Percentiles rank a stretch among this genome's conserved stretches.
phyloP scores from a whole-genome alignment of 306 rosid genomes.

The barrel medic (Medicago truncatula) region MtrunA17r5.0-ANR NC_053049.1:40605501-40606000 shows the following conservation, averaged over 20 bases:
- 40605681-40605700: constrained; percentile 48
- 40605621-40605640: constrained; percentile 48
- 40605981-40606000: constrained; percentile 54
- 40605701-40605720: constrained; percentile 70
- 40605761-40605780: constrained; percentile 49
- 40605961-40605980: constrained; percentile 66
- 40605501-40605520: constrained; percentile 61
- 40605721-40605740: constrained; percentile 53
- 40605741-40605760: constrained; percentile 64
- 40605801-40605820: constrained; percentile 54
- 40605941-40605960: constrained; percentile 54
- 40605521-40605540: constrained; percentile 58
- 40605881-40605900: constrained; percentile 56
- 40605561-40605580: constrained; percentile 65
- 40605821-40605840: constrained; percentile 66
- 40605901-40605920: constrained; percentile 63
- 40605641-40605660: constrained; percentile 60
- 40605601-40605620: constrained; percentile 49
- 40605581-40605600: constrained; percentile 50
- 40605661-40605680: constrained; percentile 60
- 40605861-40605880: constrained; percentile 56
- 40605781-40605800: constrained; percentile 45
- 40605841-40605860: constrained; percentile 76
- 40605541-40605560: constrained; percentile 59
- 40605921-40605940: constrained; percentile 60